Evolutionary conservation across 352 stramenopile species (phyloP), one percentile per base, ranked within the genome.

Genomic region (Phytopythium kandeliae): DNA sequence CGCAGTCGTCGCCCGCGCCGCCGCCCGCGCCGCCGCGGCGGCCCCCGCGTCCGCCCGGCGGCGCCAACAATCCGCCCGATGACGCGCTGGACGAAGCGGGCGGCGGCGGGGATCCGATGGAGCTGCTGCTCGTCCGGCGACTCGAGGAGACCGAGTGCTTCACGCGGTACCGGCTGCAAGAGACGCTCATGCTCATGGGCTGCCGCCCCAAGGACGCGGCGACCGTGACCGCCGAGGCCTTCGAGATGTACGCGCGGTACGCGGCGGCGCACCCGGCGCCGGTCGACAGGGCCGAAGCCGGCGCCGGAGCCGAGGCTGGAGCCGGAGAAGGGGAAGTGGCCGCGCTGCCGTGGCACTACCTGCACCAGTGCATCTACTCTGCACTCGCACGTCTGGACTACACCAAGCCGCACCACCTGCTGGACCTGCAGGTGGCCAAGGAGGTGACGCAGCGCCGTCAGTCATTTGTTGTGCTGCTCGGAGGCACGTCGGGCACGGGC

Each of bases 161-260:
- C 63, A 92, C 83, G 54, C 80, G 83, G 25, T 91, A 94, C 52
- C 74, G 83, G 3, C 55, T 94, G 45, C 83, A 94, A 48, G 83
- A 94, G 67, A 94, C 83, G 47, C 71, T 94, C 38, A 91, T 91
- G 74, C 74, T 94, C 58, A 94, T 94, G 83, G 83, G 83, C 37
- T 92, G 80, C 50, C 69, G 83, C 31, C 71, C 74, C 4, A 86
- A 86, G 41, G 83, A 94, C 57, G 80, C 80, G 0, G 75, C 87
- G 19, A 67, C 54, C 0, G 80, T 92, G 26, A 91, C 80, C n/a
- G 55, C 63, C 21, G 69, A 88, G 34, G 76, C 86, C 22, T 92
- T 92, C 35, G 55, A 50, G 0, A 54, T 85, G 2, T 91, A 88
- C 43, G 38, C 69, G 41, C 78, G 84, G 43, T 78, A 86, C 48